Evolutionary conservation across 2,329 filamentous ascomycete genomes (phyloP).

Genomic region (Meredithiella fracta): DNA sequence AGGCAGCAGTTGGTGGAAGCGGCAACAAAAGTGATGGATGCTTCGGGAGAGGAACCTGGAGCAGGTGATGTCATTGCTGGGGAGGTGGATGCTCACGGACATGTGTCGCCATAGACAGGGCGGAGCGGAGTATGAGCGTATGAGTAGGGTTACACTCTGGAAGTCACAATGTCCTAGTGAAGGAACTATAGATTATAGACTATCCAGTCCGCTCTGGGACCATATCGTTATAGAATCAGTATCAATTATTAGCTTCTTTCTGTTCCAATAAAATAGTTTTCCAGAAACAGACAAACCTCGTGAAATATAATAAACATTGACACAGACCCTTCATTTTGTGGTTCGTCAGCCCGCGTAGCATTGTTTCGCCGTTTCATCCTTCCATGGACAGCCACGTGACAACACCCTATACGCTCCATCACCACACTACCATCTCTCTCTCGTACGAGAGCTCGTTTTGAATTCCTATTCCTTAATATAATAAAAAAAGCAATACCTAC

Average conservation of each 20-base stretch:
- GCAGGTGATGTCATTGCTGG: constrained; percentile 14
- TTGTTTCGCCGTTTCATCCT: background rate
- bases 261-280: too few species aligned
- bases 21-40: constrained; percentile 11
- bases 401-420: too few species aligned
- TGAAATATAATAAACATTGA: background rate
- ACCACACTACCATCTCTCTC: background rate
- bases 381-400: background rate
- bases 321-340: background rate
- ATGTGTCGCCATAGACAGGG: constrained; percentile 4
- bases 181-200: too few species aligned
- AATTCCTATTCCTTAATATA: background rate
- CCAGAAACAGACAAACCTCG: too few species aligned
- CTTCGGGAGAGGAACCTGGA: constrained; percentile 14
- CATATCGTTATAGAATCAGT: too few species aligned
- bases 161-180: too few species aligned
- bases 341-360: background rate
- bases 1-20: constrained; percentile 10
- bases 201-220: too few species aligned
- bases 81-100: constrained; percentile 10
- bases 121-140: background rate
- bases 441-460: background rate
- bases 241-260: background rate
- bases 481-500: too few species aligned
- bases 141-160: background rate